These are phyloP conservation scores for Ploettnerulaceae sp. DNA, from an alignment of 2,329 filamentous ascomycete genomes.

Conservation along the genomic window DNA sequence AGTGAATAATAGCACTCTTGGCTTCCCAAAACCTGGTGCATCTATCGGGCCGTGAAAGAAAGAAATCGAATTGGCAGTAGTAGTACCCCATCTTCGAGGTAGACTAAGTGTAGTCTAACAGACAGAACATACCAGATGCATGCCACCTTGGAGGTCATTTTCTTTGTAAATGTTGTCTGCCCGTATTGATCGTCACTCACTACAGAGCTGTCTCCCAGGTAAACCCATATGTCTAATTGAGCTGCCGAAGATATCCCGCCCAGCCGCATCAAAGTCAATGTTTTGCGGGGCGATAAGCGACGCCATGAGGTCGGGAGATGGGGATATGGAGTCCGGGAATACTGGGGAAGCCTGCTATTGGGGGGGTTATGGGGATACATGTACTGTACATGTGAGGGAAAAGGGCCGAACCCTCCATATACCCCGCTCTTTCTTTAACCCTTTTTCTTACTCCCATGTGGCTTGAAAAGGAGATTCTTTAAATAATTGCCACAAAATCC, in stretches of 20 bases:
- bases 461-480: slow-evolving; percentile 1
- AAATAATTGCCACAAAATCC: background rate
- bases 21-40: background rate
- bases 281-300: slow-evolving; percentile 8
- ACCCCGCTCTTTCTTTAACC: slow-evolving; percentile 1
- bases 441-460: background rate
- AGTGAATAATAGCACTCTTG: background rate
- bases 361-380: slow-evolving; percentile 1
- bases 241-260: slow-evolving; percentile 5
- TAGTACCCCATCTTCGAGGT: slow-evolving; percentile 2
- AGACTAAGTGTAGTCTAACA: background rate
- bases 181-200: background rate
- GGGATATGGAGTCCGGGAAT: slow-evolving; percentile 4
- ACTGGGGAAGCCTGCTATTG: background rate
- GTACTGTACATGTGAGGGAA: background rate
- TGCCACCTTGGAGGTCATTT: too few species aligned
- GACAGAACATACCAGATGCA: background rate
- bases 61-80: background rate
- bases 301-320: slow-evolving; percentile 1
- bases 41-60: background rate
- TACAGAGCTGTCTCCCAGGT: background rate
- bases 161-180: too few species aligned
- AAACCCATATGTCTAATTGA: background rate
- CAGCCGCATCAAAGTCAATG: slow-evolving; percentile 16
- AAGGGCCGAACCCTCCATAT: slow-evolving; percentile 7